phyloP scores from a whole-genome alignment of 2,329 filamentous ascomycete species.

The Diaporthe helianthi region DNA sequence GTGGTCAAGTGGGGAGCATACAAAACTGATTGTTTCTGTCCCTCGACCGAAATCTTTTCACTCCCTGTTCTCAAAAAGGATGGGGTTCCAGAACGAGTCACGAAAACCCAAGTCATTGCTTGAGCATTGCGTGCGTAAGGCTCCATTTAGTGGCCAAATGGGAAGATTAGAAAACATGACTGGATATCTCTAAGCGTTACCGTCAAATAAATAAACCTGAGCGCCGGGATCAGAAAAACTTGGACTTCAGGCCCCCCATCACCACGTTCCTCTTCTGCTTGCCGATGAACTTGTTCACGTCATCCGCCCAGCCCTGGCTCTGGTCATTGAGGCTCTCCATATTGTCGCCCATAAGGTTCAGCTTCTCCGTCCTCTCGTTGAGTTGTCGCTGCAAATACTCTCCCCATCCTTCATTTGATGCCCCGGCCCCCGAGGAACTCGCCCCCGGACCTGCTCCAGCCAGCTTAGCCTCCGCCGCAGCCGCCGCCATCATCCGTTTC shows the following conservation, averaged over 20 bases:
- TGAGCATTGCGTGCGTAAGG: not conserved
- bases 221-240: constrained; percentile 51
- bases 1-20: not conserved
- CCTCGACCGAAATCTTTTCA: not conserved
- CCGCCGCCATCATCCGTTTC: constrained; percentile 85
- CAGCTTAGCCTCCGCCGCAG: constrained; percentile 75
- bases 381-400: constrained; percentile 87
- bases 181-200: constrained; percentile 22
- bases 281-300: constrained; percentile 84
- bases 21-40: not conserved
- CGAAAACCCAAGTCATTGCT: too few relatives aligned
- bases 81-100: not conserved
- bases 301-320: constrained; percentile 83
- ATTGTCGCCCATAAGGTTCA: constrained; percentile 81
- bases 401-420: constrained; percentile 66
- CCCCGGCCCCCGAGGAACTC: constrained; percentile 37
- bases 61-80: not conserved
- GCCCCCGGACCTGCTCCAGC: constrained; percentile 46
- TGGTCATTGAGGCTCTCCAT: constrained; percentile 85
- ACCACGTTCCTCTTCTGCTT: constrained; percentile 89
- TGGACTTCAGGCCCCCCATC: constrained; percentile 71
- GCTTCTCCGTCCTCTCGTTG: constrained; percentile 87
- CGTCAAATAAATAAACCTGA: not conserved
- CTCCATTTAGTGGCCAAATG: not conserved
- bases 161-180: not conserved